Evolutionary conservation across 208 protist species (phyloP).

Genomic region (Wallacemonas sp.): DNA sequence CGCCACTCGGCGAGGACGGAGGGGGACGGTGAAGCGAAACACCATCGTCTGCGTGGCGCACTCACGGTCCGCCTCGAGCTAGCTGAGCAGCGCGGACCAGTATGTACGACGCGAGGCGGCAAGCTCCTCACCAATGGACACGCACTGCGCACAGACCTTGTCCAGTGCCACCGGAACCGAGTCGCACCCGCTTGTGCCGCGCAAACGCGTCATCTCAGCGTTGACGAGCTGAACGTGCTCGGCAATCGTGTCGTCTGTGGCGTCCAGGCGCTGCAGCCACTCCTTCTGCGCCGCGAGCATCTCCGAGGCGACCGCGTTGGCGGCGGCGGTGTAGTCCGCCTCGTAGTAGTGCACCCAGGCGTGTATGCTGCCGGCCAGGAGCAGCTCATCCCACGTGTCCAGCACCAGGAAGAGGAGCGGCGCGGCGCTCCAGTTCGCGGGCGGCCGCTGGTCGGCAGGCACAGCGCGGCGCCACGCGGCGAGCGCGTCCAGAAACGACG

Average conservation of each 20-base stretch:
- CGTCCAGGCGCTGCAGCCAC: slow-evolving; percentile 18
- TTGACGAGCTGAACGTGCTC: slow-evolving; percentile 30
- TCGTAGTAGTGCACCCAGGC: slow-evolving; percentile 53
- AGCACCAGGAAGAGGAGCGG: slow-evolving; percentile 62
- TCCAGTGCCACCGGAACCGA: not conserved
- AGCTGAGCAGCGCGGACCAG: not conserved
- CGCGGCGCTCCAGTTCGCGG: slow-evolving; percentile 18
- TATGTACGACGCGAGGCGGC: not conserved
- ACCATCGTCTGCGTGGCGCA: not conserved
- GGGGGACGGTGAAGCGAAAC: too few species aligned
- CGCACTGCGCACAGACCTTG: not conserved
- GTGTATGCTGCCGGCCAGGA: slow-evolving; percentile 54
- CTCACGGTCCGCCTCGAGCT: not conserved
- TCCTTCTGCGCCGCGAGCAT: slow-evolving; percentile 32
- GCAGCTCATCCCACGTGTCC: slow-evolving; percentile 64
- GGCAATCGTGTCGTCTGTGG: slow-evolving; percentile 2
- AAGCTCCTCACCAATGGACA: not conserved
- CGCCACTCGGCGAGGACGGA: too few species aligned
- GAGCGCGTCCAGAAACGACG: slow-evolving; percentile 20
- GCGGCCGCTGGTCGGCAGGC: slow-evolving; percentile 25
- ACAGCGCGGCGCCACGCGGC: slow-evolving; percentile 30
- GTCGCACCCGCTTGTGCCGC: not conserved
- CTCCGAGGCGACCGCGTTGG: slow-evolving; percentile 38
- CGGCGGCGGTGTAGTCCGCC: slow-evolving; percentile 34
- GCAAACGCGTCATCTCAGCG: slow-evolving; percentile 23